These are phyloP conservation scores for Dipteronia sinensis DNA, from an alignment of 345 rosid species.

Conservation along the genomic window DNA sequence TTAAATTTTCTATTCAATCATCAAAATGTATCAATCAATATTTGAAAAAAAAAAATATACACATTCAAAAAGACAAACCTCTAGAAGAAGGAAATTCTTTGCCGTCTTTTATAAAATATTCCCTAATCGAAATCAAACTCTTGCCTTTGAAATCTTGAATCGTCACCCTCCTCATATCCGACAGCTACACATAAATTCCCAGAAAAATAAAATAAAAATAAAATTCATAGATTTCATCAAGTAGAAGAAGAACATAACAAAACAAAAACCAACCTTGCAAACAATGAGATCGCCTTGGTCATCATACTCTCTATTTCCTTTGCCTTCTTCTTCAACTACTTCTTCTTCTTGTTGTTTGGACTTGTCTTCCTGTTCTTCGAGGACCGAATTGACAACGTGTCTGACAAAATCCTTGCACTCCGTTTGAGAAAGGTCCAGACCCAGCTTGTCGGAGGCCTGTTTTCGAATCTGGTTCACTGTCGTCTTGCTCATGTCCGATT, in stretches of 20 bases:
- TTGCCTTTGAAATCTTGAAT: slow-evolving; percentile 84
- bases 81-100: slow-evolving; percentile 86
- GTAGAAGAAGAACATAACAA: not conserved
- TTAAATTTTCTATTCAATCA: no score
- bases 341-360: slow-evolving; percentile 27
- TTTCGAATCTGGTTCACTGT: slow-evolving; percentile 80
- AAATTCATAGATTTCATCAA: no score
- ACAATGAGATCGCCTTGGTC: slow-evolving; percentile 83
- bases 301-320: slow-evolving; percentile 49
- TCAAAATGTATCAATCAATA: not conserved
- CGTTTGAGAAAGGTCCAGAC: slow-evolving; percentile 64
- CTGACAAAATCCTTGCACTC: slow-evolving; percentile 65
- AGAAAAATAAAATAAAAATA: not conserved
- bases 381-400: slow-evolving; percentile 58
- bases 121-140: slow-evolving; percentile 80
- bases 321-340: slow-evolving; percentile 26
- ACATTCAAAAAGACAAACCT: slow-evolving; percentile 39
- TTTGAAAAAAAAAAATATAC: not conserved
- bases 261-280: slow-evolving; percentile 52
- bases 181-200: slow-evolving; percentile 41
- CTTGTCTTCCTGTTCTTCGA: slow-evolving; percentile 62
- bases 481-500: slow-evolving; percentile 66
- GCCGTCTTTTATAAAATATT: slow-evolving; percentile 75
- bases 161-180: slow-evolving; percentile 81
- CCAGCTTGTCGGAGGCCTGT: slow-evolving; percentile 65